Evolutionary conservation across 2,329 filamentous ascomycete genomes (phyloP), one percentile per base, ranked within the genome.

Genomic region (Dothistroma septosporum): DNA sequence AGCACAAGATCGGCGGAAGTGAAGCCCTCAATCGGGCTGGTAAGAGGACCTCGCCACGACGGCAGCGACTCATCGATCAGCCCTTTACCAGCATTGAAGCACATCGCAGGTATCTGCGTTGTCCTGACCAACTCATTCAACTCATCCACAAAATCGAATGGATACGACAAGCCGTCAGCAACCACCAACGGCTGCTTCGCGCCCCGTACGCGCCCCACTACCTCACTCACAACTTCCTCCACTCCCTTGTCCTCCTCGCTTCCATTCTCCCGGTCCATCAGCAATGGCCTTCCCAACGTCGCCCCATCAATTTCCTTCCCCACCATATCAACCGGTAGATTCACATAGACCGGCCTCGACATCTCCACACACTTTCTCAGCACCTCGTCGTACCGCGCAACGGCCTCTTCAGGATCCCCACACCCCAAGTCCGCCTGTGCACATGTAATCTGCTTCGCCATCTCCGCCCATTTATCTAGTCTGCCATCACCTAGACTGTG

Each of bases 21-120:
- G 32, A 59, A 44, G 11, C 60, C 57, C 1, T 59, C 63, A 16
- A 56, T 49, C 61, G 75, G 72, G 4, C 79, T 81, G 7, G 74
- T 73, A 58, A 82, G 83, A 3, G 82, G 68, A 2, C 83, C 82
- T 58, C 80, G 75, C 58, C 79, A 78, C 52, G 82, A 83, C 9
- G 76, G 72, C 41, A 74, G 63, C 0, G 70, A 74, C 65, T 84
- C 82, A 48, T 83, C 76, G 19, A 84, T 66, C 10, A 83, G 70
- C 1, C 82, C 77, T 68, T 84, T 84, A 2, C 80, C 80, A 31
- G 81, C 81, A 0, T 75, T 74, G 0, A 79, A 78, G 1, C 76
- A 78, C 69, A 76, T 81, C 0, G 79, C 82, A 0, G 82, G 81
- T 73, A 80, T 81, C 0, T 72, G 70, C 0, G 80, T 83, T 1